A percentile compares a stretch with the other conserved stretches of the same genome.
These are phyloP conservation scores for Pulveroboletus sp. DNA, from an alignment of 768 basidiomycete species.

Conservation along the genomic window DNA sequence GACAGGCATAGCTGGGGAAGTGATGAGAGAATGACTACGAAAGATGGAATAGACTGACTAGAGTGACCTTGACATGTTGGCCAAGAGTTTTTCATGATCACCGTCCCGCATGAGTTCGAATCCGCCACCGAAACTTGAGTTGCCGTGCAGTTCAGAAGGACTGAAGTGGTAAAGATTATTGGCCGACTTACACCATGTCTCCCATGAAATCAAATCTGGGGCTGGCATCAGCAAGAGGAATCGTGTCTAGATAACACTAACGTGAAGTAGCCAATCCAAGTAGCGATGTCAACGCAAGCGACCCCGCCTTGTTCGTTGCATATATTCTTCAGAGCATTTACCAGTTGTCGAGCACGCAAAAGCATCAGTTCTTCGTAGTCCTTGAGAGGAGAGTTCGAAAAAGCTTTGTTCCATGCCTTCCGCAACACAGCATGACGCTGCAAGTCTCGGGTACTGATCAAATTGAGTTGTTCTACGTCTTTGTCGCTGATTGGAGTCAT, in stretches of 20 bases:
- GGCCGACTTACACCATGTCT: slow-evolving; percentile 24
- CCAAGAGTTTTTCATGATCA: slow-evolving; percentile 30
- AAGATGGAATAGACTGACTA: slow-evolving; percentile 16
- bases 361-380: slow-evolving; percentile 26
- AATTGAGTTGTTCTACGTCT: slow-evolving; percentile 8
- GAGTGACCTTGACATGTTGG: slow-evolving; percentile 26
- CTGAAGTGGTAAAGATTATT: not conserved
- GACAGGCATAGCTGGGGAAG: slow-evolving; percentile 7
- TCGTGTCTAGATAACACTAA: slow-evolving; percentile 3
- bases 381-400: slow-evolving; percentile 24
- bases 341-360: slow-evolving; percentile 18
- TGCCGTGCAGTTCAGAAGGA: not conserved
- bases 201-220: slow-evolving; percentile 26
- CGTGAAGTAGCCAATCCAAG: slow-evolving; percentile 22
- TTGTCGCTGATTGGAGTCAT: slow-evolving; percentile 14
- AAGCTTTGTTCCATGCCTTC: slow-evolving; percentile 31
- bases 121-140: slow-evolving; percentile 34
- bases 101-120: slow-evolving; percentile 36
- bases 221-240: not conserved
- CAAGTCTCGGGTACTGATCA: slow-evolving; percentile 18
- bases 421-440: slow-evolving; percentile 21
- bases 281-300: slow-evolving; percentile 11
- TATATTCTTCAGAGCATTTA: slow-evolving; percentile 7
- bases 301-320: slow-evolving; percentile 11
- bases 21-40: slow-evolving; percentile 2